phyloP scores from a whole-genome alignment of 2,329 filamentous ascomycete species.

The Trichothecium roseum region DNA sequence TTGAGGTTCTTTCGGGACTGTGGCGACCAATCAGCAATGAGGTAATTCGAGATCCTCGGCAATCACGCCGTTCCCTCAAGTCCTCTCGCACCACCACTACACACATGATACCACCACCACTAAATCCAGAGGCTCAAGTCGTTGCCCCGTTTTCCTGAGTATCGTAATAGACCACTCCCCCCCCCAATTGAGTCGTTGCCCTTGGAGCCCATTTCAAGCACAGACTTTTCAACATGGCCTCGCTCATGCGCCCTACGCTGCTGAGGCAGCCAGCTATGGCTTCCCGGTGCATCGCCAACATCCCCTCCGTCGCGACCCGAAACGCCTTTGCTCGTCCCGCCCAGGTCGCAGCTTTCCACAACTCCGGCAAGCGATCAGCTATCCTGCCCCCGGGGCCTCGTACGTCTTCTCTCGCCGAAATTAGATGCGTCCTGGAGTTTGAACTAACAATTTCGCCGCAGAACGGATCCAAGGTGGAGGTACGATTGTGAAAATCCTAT shows the following conservation, averaged over 20 bases:
- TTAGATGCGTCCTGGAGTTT: no score
- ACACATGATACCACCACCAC: no score
- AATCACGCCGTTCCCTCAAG: slow-evolving; percentile 18
- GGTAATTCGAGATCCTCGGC: slow-evolving; percentile 41
- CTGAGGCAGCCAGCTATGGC: slow-evolving; percentile 41
- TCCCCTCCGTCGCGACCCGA: slow-evolving; percentile 24
- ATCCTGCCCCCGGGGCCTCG: slow-evolving; percentile 82
- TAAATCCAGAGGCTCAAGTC: no score
- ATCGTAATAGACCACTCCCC: not conserved
- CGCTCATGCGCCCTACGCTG: slow-evolving; percentile 42
- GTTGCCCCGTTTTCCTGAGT: not conserved
- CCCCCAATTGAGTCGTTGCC: not conserved
- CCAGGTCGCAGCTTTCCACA: slow-evolving; percentile 69
- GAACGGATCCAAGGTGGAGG: slow-evolving; percentile 66
- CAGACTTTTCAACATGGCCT: slow-evolving; percentile 35
- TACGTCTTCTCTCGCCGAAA: slow-evolving; percentile 31
- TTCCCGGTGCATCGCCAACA: slow-evolving; percentile 20
- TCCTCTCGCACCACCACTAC: slow-evolving; percentile 3
- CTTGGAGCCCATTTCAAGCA: not conserved
- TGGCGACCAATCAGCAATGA: slow-evolving; percentile 31
- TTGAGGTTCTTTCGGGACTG: slow-evolving; percentile 9
- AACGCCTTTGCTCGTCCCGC: slow-evolving; percentile 13
- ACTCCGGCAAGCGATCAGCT: slow-evolving; percentile 62
- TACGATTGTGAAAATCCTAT: slow-evolving; percentile 28
- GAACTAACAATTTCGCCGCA: slow-evolving; percentile 37